Conservation (phyloP, 208 protist genomes). For the Endotrypanum monterogeii region DNA sequence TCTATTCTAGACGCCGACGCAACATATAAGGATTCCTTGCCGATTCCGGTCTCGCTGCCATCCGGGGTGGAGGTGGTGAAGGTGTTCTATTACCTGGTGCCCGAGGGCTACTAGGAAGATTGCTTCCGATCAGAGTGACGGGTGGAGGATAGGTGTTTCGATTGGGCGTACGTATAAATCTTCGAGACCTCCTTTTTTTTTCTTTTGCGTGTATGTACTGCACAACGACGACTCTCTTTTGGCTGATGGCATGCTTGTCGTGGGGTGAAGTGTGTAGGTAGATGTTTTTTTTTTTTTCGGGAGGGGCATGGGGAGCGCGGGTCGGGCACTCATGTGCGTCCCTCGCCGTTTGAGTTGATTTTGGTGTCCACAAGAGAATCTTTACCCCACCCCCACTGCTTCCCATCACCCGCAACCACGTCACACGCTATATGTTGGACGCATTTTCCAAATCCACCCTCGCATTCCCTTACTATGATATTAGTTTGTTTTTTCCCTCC, state of each 20-base stretch:
- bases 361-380: not conserved
- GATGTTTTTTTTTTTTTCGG: not conserved
- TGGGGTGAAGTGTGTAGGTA: too few relatives aligned
- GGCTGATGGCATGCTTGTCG: not conserved
- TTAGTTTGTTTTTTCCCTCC: conserved; percentile 6
- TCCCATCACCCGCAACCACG: not conserved
- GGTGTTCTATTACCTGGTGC: conserved; percentile 20
- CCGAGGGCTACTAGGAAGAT: conserved; percentile 13
- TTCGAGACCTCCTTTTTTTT: too few relatives aligned
- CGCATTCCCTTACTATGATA: not conserved
- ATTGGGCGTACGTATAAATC: not conserved
- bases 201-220: not conserved
- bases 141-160: too few relatives aligned
- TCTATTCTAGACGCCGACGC: conserved; percentile 12
- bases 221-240: not conserved
- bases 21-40: conserved; percentile 17
- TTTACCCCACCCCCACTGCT: not conserved
- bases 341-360: too few relatives aligned
- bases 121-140: not conserved
- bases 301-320: too few relatives aligned
- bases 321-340: too few relatives aligned
- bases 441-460: not conserved
- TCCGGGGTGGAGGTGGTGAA: conserved; percentile 8
- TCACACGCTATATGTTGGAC: too few relatives aligned
- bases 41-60: conserved; percentile 18